These are phyloP conservation scores for Rhinocladiella similis DNA, from an alignment of 2,329 filamentous ascomycete species.

Conservation along the genomic window DNA sequence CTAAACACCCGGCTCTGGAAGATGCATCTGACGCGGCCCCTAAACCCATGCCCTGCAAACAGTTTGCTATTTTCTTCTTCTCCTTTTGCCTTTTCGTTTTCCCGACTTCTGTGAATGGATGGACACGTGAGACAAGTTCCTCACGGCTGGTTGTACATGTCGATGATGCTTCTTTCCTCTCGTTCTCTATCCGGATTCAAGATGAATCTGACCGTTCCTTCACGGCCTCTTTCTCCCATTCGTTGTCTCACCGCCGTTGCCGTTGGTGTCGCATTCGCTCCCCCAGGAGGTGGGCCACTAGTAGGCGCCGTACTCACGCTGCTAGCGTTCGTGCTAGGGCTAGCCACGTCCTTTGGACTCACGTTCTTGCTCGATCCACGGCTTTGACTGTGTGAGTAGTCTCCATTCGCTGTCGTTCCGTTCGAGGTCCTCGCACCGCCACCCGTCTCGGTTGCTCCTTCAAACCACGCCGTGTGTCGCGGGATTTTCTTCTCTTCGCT, in stretches of 20 bases:
- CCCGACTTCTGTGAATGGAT: too few species aligned
- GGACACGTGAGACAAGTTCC: too few species aligned
- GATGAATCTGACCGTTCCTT: slow-evolving; percentile 85
- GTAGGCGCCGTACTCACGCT: slow-evolving; percentile 13
- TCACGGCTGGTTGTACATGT: slow-evolving; percentile 43
- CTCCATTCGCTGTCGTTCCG: slow-evolving; percentile 9
- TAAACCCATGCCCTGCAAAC: too few species aligned
- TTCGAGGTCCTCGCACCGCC: slow-evolving; percentile 7
- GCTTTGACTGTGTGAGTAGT: background rate
- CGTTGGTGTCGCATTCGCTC: background rate
- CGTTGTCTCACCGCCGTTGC: slow-evolving; percentile 16
- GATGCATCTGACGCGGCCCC: too few species aligned
- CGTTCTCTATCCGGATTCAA: slow-evolving; percentile 76
- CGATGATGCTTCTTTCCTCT: slow-evolving; percentile 67
- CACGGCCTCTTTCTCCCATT: slow-evolving; percentile 49
- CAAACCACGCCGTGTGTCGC: slow-evolving; percentile 61
- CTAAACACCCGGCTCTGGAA: too few species aligned
- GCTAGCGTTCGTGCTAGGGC: slow-evolving; percentile 13
- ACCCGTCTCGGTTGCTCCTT: slow-evolving; percentile 15
- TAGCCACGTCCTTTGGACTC: slow-evolving; percentile 24
- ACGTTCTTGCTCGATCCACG: slow-evolving; percentile 17
- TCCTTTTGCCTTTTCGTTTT: too few species aligned
- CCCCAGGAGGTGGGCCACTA: slow-evolving; percentile 8
- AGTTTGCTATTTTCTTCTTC: too few species aligned
- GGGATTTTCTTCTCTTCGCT: slow-evolving; percentile 62